A percentile compares a stretch with the other conserved stretches of the same genome.
These are phyloP conservation scores for Xylaria polymorpha DNA, from an alignment of 2,329 filamentous ascomycete species.

Conservation along the genomic window DNA sequence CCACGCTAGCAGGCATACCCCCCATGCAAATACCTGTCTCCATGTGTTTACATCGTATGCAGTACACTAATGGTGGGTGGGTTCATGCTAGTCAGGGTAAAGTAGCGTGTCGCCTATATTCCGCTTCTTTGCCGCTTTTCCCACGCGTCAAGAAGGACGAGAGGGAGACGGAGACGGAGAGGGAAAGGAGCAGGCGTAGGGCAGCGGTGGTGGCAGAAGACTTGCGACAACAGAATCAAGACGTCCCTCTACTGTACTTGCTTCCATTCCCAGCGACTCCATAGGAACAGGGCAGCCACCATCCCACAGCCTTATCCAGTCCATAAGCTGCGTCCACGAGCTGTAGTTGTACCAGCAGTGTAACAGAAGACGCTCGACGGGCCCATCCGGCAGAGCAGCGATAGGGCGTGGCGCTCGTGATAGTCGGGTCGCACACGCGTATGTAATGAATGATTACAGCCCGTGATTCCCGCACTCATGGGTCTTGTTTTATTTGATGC, in stretches of 20 bases:
- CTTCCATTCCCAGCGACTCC: neutral
- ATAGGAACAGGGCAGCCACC: neutral
- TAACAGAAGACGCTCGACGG: slow-evolving; percentile 3
- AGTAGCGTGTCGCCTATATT: slow-evolving; percentile 24
- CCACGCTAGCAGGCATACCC: slow-evolving; percentile 29
- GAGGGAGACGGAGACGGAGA: neutral
- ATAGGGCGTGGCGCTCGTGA: slow-evolving; percentile 21
- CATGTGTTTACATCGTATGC: slow-evolving; percentile 30
- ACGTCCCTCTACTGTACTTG: neutral
- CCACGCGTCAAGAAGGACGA: slow-evolving; percentile 2
- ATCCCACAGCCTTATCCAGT: slow-evolving; percentile 22
- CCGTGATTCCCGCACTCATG: slow-evolving; percentile 19
- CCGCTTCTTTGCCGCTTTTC: slow-evolving; percentile 22
- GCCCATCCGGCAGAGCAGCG: slow-evolving; percentile 15
- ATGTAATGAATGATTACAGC: slow-evolving; percentile 15
- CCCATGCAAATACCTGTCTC: slow-evolving; percentile 29
- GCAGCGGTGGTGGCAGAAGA: neutral
- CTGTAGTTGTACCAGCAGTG: slow-evolving; percentile 20
- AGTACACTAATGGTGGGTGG: slow-evolving; percentile 27
- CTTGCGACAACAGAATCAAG: neutral
- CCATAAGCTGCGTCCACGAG: slow-evolving; percentile 16
- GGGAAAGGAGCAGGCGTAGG: neutral
- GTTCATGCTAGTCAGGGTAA: slow-evolving; percentile 28
- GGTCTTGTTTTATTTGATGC: slow-evolving; percentile 18
- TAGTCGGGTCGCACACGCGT: slow-evolving; percentile 23